phyloP scores from a whole-genome alignment of 1,284 basidiomycete genomes.

The Cystobasidium slooffiae region DNA sequence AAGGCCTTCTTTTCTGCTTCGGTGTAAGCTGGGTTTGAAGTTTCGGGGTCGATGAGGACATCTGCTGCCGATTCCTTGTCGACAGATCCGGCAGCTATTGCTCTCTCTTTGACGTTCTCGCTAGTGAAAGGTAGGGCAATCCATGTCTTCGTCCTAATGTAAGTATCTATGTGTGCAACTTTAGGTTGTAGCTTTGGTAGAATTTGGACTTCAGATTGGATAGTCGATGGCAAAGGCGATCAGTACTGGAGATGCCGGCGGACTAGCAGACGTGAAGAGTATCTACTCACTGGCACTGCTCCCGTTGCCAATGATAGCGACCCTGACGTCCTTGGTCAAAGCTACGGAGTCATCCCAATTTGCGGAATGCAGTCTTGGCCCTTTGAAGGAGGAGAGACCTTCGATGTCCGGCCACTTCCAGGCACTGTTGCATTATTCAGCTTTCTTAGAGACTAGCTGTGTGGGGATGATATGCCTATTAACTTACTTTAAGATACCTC shows the following conservation, averaged over 20 bases:
- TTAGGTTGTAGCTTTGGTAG: constrained; percentile 65
- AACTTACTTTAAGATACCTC: constrained; percentile 19
- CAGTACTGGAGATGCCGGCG: neutral
- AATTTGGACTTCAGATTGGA: constrained; percentile 65
- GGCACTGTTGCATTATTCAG: constrained; percentile 46
- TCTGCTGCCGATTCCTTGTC: constrained; percentile 11
- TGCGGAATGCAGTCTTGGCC: constrained; percentile 65
- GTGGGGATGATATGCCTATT: neutral
- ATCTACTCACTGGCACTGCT: constrained; percentile 14
- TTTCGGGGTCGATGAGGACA: constrained; percentile 15
- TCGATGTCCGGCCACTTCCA: constrained; percentile 68
- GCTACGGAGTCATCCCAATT: constrained; percentile 64
- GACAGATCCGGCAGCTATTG: constrained; percentile 10
- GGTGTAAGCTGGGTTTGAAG: constrained; percentile 57
- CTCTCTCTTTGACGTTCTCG: constrained; percentile 48
- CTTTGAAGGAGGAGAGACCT: constrained; percentile 63
- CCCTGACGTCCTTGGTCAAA: constrained; percentile 63
- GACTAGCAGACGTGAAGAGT: neutral
- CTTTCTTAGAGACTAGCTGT: neutral
- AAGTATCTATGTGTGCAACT: constrained; percentile 64
- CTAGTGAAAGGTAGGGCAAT: constrained; percentile 63
- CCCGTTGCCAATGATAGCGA: constrained; percentile 66
- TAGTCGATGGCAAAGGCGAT: constrained; percentile 50
- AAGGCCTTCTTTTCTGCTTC: constrained; percentile 49
- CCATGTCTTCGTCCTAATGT: constrained; percentile 68